Percentiles rank a stretch among this genome's conserved stretches.
Conservation (phyloP, 192 early-diverging fungal genomes). For the Cetraspora pellucida region DNA sequence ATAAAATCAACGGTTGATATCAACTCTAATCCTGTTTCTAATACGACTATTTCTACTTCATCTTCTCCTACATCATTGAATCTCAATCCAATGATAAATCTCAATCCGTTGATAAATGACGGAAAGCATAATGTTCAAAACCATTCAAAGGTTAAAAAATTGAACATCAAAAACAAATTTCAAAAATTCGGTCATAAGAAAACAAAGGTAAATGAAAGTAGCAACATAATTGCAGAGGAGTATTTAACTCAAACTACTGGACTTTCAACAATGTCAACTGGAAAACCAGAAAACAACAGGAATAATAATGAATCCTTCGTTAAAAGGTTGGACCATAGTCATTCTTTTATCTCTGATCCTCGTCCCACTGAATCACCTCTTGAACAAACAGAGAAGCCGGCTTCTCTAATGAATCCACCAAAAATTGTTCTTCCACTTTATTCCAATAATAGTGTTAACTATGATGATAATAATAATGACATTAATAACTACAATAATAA, state of each 20-base stretch:
- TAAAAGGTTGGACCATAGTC: too few relatives aligned
- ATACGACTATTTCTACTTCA: neutral
- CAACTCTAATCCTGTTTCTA: neutral
- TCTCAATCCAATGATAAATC: too few relatives aligned
- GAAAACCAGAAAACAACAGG: too few relatives aligned
- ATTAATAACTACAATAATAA: neutral
- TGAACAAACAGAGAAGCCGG: neutral
- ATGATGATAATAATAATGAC: neutral
- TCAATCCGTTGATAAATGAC: too few relatives aligned
- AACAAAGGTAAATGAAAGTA: neutral
- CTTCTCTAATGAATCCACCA: neutral
- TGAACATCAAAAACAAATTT: too few relatives aligned
- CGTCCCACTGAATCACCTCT: too few relatives aligned
- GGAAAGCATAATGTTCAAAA: too few relatives aligned
- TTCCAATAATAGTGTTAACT: neutral
- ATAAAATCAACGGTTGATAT: neutral
- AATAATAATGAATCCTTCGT: too few relatives aligned
- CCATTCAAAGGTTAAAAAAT: too few relatives aligned
- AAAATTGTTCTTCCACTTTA: neutral
- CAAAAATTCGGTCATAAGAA: too few relatives aligned
- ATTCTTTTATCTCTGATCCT: too few relatives aligned
- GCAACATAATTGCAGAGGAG: neutral
- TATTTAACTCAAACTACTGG: neutral
- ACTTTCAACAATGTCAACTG: neutral
- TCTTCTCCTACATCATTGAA: too few relatives aligned